Conservation (phyloP, 2,329 filamentous ascomycete genomes). For the Botrytis elliptica region DNA sequence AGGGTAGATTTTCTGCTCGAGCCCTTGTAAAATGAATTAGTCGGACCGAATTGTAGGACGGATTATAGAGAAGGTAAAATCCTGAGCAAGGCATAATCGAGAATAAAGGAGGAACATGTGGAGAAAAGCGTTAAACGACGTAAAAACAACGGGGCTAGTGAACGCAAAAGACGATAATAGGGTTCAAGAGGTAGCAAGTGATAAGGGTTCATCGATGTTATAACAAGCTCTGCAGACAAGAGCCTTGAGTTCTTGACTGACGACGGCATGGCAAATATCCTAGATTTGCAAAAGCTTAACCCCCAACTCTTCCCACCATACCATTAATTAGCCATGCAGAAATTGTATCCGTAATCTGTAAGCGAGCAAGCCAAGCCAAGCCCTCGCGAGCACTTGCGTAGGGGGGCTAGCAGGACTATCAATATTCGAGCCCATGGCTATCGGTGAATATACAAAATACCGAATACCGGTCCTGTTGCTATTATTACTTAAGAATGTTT, state of each 20-base stretch:
- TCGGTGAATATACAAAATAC: constrained; percentile 9
- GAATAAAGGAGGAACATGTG: too few species aligned
- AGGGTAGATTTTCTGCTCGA: constrained; percentile 10
- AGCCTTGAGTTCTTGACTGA: not conserved
- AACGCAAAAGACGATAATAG: not conserved
- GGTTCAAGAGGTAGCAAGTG: too few species aligned
- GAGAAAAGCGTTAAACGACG: not conserved
- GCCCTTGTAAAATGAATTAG: constrained; percentile 17
- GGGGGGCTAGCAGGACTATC: not conserved
- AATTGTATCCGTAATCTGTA: not conserved
- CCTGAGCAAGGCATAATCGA: not conserved
- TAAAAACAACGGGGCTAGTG: not conserved
- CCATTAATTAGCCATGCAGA: not conserved
- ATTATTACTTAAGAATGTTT: not conserved
- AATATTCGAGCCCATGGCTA: constrained; percentile 5
- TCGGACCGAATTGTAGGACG: constrained; percentile 22
- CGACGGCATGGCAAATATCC: not conserved
- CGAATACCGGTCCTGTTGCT: constrained; percentile 1
- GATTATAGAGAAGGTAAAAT: not conserved
- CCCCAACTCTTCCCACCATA: not conserved
- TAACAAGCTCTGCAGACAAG: not conserved
- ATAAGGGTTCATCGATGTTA: not conserved
- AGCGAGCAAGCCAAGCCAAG: not conserved
- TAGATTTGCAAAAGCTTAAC: not conserved
- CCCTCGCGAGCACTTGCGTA: constrained; percentile 10